Base-by-base conservation (phyloP, 2,329 filamentous ascomycete species). In the Bipolaris gigantea region DNA sequence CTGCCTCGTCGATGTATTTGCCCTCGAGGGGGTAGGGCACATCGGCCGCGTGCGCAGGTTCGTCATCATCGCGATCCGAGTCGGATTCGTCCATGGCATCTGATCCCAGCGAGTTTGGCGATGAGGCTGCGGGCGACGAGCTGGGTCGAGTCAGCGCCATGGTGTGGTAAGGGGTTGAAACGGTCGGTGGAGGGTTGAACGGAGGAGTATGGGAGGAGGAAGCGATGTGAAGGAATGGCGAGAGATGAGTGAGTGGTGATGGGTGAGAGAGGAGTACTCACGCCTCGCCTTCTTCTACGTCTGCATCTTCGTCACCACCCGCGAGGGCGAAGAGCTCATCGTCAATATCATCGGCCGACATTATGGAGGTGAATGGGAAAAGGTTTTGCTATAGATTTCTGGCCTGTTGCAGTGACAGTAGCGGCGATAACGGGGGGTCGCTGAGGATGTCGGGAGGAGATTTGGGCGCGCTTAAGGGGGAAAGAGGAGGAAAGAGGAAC, bases 321-420 rank as follows among this genome's bases (percentile, higher is more conserved):
- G 92, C 94, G 62, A 97, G 86, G 70, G 90, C 92, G 61, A 97
- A 88, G 62, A 97, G 87, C 79, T 97, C 93, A 67, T 93, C 92
- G 73, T 97, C 93, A 63, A 97, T 84, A 53, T 79, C 77, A 51
- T 68, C 66, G 53, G 93, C 90, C 52, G 90, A 89, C 92, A 96
- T 96, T 68, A 61, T 62, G 61, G 27, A 41, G 33, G 57, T 40
- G 40, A 39, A 48, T 44, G 46, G 59, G 25, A 43, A 39, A 39
- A 36, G 32, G 27, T 35, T 56, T 35, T 35, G 42, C 52, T 36
- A 0, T 43, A 10, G 18, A 16, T 39, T 42, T 36, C 32, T 10
- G 48, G 25, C 16, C 33, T 13, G 34, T 38, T 5, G n/a, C 30
- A 51, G 43, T 30, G 53, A 46, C 27, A 33, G 34, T 47, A 39